Conservation (phyloP, 2,329 filamentous ascomycete genomes). For the Xylaria sp. region DNA sequence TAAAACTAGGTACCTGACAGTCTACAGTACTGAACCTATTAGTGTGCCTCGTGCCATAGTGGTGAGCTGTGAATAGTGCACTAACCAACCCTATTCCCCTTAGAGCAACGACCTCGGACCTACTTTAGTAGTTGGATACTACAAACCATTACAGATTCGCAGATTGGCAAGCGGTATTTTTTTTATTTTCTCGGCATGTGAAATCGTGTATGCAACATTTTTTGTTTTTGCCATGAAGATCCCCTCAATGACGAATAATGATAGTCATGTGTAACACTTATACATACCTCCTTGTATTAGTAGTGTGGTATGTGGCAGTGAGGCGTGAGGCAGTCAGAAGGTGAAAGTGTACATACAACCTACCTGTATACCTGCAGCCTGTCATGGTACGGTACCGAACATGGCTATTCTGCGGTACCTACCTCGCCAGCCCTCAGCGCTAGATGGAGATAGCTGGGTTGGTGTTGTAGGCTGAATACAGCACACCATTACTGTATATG, state of each 20-base stretch:
- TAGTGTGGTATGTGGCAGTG: conserved; percentile 22
- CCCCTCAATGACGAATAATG: conserved; percentile 13
- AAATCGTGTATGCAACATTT: background rate
- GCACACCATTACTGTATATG: background rate
- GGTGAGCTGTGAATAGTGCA: too few species aligned
- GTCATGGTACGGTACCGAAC: conserved; percentile 27
- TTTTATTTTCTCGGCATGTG: background rate
- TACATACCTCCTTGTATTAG: background rate
- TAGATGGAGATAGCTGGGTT: background rate
- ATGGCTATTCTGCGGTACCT: conserved; percentile 20
- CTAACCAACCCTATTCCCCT: background rate
- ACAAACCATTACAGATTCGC: background rate
- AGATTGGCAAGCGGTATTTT: conserved; percentile 14
- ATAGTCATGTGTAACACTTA: conserved; percentile 30
- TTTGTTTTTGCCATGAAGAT: conserved; percentile 12
- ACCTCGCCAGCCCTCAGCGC: conserved; percentile 14
- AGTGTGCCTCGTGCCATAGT: background rate
- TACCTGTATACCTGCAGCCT: conserved; percentile 12
- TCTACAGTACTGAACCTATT: background rate
- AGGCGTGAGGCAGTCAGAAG: conserved; percentile 32
- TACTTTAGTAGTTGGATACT: too few species aligned
- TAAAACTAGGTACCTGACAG: too few species aligned
- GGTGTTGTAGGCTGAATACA: background rate
- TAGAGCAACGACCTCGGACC: conserved; percentile 2
- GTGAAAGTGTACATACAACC: conserved; percentile 15